Conservation (phyloP, 805 yeast species). For the Blastobotrys mokoenaii region DNA sequence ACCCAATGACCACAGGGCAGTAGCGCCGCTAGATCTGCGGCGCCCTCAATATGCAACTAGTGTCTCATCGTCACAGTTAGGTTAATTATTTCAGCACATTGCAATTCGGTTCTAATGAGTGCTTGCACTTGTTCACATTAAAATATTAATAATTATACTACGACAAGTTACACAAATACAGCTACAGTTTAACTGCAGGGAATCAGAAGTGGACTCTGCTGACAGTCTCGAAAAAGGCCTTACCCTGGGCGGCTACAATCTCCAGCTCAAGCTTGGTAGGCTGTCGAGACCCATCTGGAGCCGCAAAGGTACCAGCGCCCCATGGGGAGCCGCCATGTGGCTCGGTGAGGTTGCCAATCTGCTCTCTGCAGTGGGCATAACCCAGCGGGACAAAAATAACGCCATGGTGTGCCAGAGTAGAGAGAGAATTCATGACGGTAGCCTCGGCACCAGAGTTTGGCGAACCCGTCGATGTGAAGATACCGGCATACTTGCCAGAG, state of each 20-base stretch:
- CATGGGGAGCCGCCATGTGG: conserved; percentile 78
- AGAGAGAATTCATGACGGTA: conserved; percentile 53
- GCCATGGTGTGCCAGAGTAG: conserved; percentile 68
- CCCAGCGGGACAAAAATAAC: conserved; percentile 72
- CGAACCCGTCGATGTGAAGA: conserved; percentile 63
- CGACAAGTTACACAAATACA: too few relatives aligned
- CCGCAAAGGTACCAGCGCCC: conserved; percentile 82
- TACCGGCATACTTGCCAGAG: conserved; percentile 64
- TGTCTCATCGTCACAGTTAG: too few relatives aligned
- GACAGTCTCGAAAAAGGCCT: conserved; percentile 44
- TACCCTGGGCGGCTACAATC: conserved; percentile 62
- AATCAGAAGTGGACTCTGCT: conserved; percentile 12
- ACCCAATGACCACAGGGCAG: too few relatives aligned
- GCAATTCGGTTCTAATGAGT: too few relatives aligned
- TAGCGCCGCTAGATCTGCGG: too few relatives aligned
- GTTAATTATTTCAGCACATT: too few relatives aligned
- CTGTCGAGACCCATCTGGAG: conserved; percentile 65
- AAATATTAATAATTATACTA: too few relatives aligned
- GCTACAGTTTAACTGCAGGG: too few relatives aligned
- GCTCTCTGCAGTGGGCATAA: conserved; percentile 48
- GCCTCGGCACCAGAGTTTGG: conserved; percentile 76
- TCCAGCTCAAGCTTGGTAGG: conserved; percentile 56
- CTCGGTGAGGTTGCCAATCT: conserved; percentile 50
- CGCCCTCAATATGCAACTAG: too few relatives aligned
- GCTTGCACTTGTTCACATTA: too few relatives aligned